Evolutionary conservation across 148 eudicot species (phyloP).

Genomic region (Heliosperma pusillum): DNA sequence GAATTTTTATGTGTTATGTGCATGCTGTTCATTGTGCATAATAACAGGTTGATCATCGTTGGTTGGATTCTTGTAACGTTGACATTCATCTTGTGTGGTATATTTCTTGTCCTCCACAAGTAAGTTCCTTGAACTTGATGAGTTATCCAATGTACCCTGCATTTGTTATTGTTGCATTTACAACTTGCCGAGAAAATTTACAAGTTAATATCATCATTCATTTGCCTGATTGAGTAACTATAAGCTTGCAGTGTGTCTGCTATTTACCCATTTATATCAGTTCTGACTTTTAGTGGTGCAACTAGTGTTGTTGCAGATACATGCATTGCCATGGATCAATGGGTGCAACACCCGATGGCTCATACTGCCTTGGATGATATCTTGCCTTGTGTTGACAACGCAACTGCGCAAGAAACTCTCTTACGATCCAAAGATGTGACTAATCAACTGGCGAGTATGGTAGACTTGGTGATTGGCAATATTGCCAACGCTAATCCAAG

Average conservation of each 20-base stretch:
- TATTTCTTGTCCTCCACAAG: slow-evolving; percentile 86
- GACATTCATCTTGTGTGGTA: slow-evolving; percentile 72
- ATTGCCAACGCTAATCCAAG: slow-evolving; percentile 46
- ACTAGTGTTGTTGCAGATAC: slow-evolving; percentile 78
- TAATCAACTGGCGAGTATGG: slow-evolving; percentile 43
- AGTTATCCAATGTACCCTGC: neutral
- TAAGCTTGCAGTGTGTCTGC: slow-evolving; percentile 3
- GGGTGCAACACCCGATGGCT: slow-evolving; percentile 74
- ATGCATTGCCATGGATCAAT: slow-evolving; percentile 81
- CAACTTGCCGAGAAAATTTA: no score
- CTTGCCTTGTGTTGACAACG: slow-evolving; percentile 71
- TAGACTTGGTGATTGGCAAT: slow-evolving; percentile 47
- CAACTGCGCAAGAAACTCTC: slow-evolving; percentile 63
- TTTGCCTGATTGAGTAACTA: neutral
- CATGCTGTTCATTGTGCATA: neutral
- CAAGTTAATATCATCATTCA: neutral
- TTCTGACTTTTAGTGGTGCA: slow-evolving; percentile 2
- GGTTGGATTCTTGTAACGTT: slow-evolving; percentile 79
- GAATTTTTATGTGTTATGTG: neutral
- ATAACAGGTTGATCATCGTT: slow-evolving; percentile 62
- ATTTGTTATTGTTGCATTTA: no score
- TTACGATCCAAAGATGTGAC: slow-evolving; percentile 64
- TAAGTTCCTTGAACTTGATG: slow-evolving; percentile 34
- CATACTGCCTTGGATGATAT: slow-evolving; percentile 80
- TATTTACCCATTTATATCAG: neutral